phyloP scores from a whole-genome alignment of 345 rosid species.

The Ailanthus altissimus region DNA sequence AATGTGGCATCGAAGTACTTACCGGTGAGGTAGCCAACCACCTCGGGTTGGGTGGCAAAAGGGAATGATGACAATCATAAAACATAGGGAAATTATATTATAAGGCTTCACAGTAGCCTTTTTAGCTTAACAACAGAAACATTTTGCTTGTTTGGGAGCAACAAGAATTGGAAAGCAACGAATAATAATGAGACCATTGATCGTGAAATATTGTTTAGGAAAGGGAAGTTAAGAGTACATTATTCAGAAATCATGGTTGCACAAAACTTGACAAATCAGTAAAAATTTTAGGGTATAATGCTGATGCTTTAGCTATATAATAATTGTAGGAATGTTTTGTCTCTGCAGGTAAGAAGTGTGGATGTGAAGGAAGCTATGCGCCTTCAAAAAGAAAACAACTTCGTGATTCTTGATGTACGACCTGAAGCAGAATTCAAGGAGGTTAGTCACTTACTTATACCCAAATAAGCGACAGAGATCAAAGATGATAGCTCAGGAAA shows the following conservation, averaged over 20 bases:
- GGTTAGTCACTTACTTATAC: constrained; percentile 43
- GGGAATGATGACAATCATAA: no score
- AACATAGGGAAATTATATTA: no score
- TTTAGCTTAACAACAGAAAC: no score
- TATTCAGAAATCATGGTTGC: not conserved
- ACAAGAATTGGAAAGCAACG: no score
- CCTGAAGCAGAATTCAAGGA: constrained; percentile 93
- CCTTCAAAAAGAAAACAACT: constrained; percentile 93
- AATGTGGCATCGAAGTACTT: no score
- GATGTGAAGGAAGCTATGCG: constrained; percentile 95
- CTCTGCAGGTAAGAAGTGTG: constrained; percentile 77
- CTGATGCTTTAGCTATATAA: not conserved
- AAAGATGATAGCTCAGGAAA: not conserved
- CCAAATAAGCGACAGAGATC: not conserved
- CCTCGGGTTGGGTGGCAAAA: no score
- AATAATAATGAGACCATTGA: no score
- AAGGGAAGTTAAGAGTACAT: not conserved
- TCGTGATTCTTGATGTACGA: constrained; percentile 94
- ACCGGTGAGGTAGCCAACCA: no score
- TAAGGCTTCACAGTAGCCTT: no score
- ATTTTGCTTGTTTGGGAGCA: no score
- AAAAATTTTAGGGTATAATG: not conserved
- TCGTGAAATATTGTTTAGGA: not conserved
- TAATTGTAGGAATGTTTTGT: not conserved
- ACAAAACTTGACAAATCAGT: not conserved